Evolutionary conservation across 2,329 filamentous ascomycete genomes (phyloP), one percentile per base, ranked within the genome.

Genomic region (Pezicula radicicola): DNA sequence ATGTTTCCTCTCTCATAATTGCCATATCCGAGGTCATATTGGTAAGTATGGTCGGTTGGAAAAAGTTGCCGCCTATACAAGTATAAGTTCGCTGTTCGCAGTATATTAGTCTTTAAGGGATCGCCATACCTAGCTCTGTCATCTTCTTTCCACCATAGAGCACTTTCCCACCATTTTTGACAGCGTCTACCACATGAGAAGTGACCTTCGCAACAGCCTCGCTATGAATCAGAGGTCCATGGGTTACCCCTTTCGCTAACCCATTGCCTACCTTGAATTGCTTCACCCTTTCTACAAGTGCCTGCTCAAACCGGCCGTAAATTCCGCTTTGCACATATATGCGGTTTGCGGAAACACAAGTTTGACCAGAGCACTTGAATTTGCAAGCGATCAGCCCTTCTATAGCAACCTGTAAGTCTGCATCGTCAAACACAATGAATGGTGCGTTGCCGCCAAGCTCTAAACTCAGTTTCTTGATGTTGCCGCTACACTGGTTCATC

Each of bases 401-500:
- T 1, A 97, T 90, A 2, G 93, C 93, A 4, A 77, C 75, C 53
- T 96, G 91, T 21, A 97, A 74, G 64, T 97, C 89, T 18, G 92
- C 89, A 65, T 97, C 93, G 63, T 97, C 91, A 66, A 97, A 97
- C 25, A 97, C 91, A 60, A 97, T 96, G 68, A 96, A 95, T 1
- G 92, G 92, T 0, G 91, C 89, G 69, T 97, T 97, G 42, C 92
- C 93, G 46, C 93, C 93, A 1, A 97, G 85, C 68, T 76, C 74
- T 25, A 76, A 60, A 6, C 68, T 70, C 9, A 74, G 60, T 43
- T 73, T 72, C 59, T 75, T 76, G 21, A 76, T 51, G 6, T 56
- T 66, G 7, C 59, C 52, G 7, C 63, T 63, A 50, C 64, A 70
- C 52, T 70, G 66, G 4, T 56, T 53, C 13, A 64, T 64, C 13